Evolutionary conservation across 768 basidiomycete genomes (phyloP).

Genomic region (Candolleomyces aberdarensis): DNA sequence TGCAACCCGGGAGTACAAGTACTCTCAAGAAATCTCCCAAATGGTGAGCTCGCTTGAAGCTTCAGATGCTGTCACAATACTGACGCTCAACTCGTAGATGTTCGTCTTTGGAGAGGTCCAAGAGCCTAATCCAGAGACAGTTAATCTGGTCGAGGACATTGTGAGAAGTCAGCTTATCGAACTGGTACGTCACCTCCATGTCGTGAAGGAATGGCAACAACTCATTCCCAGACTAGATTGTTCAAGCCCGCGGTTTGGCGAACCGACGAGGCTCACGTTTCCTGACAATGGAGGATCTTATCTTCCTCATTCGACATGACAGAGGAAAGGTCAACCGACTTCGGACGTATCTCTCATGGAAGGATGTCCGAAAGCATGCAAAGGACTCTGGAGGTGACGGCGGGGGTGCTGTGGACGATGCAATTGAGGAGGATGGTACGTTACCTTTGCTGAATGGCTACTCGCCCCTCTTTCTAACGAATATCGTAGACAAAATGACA

Average conservation of each 20-base stretch:
- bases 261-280: slow-evolving; percentile 81
- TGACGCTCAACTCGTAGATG: slow-evolving; percentile 52
- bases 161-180: slow-evolving; percentile 89
- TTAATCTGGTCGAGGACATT: slow-evolving; percentile 94
- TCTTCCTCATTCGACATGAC: slow-evolving; percentile 95
- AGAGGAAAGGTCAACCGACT: slow-evolving; percentile 91
- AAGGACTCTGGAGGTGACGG: slow-evolving; percentile 87
- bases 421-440: slow-evolving; percentile 77
- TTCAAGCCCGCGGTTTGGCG: slow-evolving; percentile 85
- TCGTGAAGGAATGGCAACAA: neutral
- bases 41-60: slow-evolving; percentile 54
- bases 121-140: slow-evolving; percentile 82
- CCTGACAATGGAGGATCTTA: slow-evolving; percentile 89
- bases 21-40: slow-evolving; percentile 88
- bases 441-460: slow-evolving; percentile 25
- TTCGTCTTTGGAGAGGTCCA: slow-evolving; percentile 97
- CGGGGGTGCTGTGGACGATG: slow-evolving; percentile 78
- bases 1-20: slow-evolving; percentile 69
- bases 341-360: slow-evolving; percentile 93
- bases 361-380: slow-evolving; percentile 92
- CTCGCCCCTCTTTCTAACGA: neutral
- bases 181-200: slow-evolving; percentile 48
- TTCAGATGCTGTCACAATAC: neutral
- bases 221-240: slow-evolving; percentile 52
- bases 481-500: slow-evolving; percentile 62